Conservation (phyloP, 2,329 filamentous ascomycete species). For the Aurifilum marmelostoma region DNA sequence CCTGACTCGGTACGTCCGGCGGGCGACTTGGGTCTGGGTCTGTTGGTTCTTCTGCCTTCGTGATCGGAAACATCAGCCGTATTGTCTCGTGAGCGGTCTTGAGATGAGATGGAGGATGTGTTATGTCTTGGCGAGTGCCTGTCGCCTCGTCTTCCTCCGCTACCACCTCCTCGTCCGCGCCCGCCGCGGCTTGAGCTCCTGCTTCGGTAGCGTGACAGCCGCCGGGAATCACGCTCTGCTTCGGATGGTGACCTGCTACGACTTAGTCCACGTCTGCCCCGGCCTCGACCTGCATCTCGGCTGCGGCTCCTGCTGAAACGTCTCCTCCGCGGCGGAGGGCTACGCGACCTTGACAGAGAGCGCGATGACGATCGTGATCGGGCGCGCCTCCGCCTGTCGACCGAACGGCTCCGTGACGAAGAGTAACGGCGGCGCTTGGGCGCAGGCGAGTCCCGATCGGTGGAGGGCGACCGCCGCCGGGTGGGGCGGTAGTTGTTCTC, state of each 20-base stretch:
- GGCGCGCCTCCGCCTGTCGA: slow-evolving; percentile 43
- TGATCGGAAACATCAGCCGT: slow-evolving; percentile 61
- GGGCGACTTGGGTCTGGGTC: slow-evolving; percentile 38
- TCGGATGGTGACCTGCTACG: slow-evolving; percentile 31
- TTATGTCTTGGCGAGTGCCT: slow-evolving; percentile 47
- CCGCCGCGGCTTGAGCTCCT: slow-evolving; percentile 30
- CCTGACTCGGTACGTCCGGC: slow-evolving; percentile 37
- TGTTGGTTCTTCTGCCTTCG: slow-evolving; percentile 41
- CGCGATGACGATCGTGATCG: slow-evolving; percentile 45
- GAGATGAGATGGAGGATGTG: slow-evolving; percentile 56
- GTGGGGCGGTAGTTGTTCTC: slow-evolving; percentile 33
- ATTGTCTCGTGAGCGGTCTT: slow-evolving; percentile 53
- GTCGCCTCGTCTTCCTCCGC: slow-evolving; percentile 28
- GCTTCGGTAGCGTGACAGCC: slow-evolving; percentile 28
- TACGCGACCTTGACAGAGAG: slow-evolving; percentile 41
- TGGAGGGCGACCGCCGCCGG: slow-evolving; percentile 38
- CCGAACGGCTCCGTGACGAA: slow-evolving; percentile 52
- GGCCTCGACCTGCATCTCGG: slow-evolving; percentile 30
- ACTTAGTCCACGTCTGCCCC: slow-evolving; percentile 28
- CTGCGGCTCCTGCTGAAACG: slow-evolving; percentile 40
- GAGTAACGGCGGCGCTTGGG: slow-evolving; percentile 57
- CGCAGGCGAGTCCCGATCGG: slow-evolving; percentile 44
- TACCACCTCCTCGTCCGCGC: slow-evolving; percentile 20
- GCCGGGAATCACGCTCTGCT: slow-evolving; percentile 27
- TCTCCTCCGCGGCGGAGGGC: slow-evolving; percentile 38